Evolutionary conservation across 306 rosid genomes (phyloP).

Genomic region (Prunus salicina): DNA sequence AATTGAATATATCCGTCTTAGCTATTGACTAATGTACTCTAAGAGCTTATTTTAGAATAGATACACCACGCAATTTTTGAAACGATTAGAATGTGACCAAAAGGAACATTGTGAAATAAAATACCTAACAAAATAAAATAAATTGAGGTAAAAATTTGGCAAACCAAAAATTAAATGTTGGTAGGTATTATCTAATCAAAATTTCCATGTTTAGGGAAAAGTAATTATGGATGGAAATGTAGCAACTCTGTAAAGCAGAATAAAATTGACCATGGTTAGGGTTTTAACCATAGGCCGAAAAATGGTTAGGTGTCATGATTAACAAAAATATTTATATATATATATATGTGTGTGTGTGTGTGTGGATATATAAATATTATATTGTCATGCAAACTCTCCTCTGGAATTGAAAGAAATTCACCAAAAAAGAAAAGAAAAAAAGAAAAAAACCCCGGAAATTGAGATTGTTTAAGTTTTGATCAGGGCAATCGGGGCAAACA

Average conservation of each 20-base stretch:
- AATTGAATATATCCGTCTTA: too few species aligned
- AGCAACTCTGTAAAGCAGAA: conserved; percentile 20
- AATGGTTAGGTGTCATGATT: conserved; percentile 4
- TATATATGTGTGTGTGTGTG: not conserved
- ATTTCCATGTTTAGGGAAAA: conserved; percentile 16
- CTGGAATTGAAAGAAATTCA: conserved; percentile 17
- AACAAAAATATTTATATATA: conserved; percentile 1
- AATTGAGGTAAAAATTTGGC: not conserved
- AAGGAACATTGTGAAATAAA: not conserved
- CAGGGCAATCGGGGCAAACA: conserved; percentile 19
- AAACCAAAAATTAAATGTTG: not conserved
- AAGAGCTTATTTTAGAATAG: not conserved
- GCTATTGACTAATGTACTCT: too few species aligned
- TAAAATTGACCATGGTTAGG: conserved; percentile 34
- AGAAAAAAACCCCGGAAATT: conserved; percentile 18
- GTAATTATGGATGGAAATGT: not conserved
- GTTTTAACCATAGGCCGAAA: conserved; percentile 20
- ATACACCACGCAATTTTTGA: not conserved
- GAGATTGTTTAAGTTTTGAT: conserved; percentile 20
- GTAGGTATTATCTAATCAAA: not conserved
- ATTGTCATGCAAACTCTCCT: conserved; percentile 11
- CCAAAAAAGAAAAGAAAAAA: not conserved
- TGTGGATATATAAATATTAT: not conserved
- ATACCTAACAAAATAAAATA: not conserved
- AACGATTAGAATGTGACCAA: not conserved